Conservation (phyloP, 352 stramenopile species). For the Phytopythium cucurbitacearum region DNA sequence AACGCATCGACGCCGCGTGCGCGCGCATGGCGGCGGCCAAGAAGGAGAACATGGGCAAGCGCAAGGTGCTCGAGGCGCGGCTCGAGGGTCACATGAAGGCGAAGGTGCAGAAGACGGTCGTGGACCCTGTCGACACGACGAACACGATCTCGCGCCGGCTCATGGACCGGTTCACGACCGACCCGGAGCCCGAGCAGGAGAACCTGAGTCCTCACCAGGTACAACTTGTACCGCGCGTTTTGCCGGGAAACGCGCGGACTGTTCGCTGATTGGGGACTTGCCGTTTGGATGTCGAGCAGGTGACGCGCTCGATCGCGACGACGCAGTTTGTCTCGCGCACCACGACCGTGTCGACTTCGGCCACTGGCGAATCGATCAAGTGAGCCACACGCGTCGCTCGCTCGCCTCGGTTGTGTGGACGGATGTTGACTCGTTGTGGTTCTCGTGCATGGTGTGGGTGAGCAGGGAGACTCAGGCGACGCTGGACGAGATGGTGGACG, state of each 20-base stretch:
- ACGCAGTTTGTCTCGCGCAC: constrained; percentile 23
- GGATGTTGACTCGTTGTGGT: background rate
- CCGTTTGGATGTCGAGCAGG: constrained; percentile 4
- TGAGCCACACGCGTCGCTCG: too few relatives aligned
- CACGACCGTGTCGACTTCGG: constrained; percentile 18
- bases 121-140: constrained; percentile 21
- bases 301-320: constrained; percentile 19
- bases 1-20: constrained; percentile 56
- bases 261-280: background rate
- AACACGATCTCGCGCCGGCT: constrained; percentile 40
- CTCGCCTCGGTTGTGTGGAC: background rate
- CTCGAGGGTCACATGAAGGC: constrained; percentile 37
- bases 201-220: constrained; percentile 4
- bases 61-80: constrained; percentile 42
- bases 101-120: constrained; percentile 44
- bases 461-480: constrained; percentile 18
- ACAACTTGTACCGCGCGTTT: background rate
- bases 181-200: constrained; percentile 35
- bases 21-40: constrained; percentile 46
- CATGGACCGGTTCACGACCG: constrained; percentile 28
- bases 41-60: constrained; percentile 56
- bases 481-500: constrained; percentile 10
- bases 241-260: constrained; percentile 1
- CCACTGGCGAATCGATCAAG: constrained; percentile 5
- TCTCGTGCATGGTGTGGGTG: constrained; percentile 1